A percentile compares a stretch with the other conserved stretches of the same genome.
Conservation (phyloP, 2,329 filamentous ascomycete genomes). For the Trichoderma sp. region DNA sequence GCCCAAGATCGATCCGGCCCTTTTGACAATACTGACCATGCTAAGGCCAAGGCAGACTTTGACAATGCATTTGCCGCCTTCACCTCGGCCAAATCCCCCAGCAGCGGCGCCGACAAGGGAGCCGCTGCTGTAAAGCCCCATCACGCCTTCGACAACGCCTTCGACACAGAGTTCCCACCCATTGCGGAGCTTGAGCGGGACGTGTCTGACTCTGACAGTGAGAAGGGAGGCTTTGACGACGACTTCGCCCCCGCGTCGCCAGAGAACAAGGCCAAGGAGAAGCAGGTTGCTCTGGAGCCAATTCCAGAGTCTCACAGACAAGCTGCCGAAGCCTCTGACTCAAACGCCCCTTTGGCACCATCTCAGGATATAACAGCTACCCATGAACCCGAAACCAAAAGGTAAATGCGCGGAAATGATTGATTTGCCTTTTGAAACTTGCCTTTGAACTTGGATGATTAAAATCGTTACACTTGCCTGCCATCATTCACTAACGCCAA, state of each 20-base stretch:
- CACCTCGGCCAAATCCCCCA: conserved; percentile 49
- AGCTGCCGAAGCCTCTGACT: not conserved
- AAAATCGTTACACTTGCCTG: not conserved
- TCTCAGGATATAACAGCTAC: conserved; percentile 24
- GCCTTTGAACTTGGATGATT: not conserved
- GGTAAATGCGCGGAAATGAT: conserved; percentile 24
- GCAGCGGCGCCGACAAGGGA: conserved; percentile 36
- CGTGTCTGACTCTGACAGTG: conserved; percentile 77
- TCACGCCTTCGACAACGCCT: conserved; percentile 56
- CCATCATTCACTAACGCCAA: not conserved
- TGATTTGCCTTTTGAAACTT: not conserved
- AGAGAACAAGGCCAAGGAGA: conserved; percentile 31
- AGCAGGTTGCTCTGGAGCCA: not conserved
- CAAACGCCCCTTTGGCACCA: conserved; percentile 23
- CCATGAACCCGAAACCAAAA: conserved; percentile 25
- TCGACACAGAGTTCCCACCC: conserved; percentile 83
- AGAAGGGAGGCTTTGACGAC: conserved; percentile 85
- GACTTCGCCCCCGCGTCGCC: conserved; percentile 72
- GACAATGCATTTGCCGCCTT: conserved; percentile 83
- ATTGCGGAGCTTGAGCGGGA: conserved; percentile 83
- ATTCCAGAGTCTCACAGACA: not conserved
- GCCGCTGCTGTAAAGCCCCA: conserved; percentile 41
- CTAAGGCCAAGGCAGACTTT: conserved; percentile 74
- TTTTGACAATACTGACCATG: conserved; percentile 52
- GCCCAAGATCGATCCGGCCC: conserved; percentile 39